Conservation (phyloP, 2,329 filamentous ascomycete genomes). For the Fusarium sp. region DNA sequence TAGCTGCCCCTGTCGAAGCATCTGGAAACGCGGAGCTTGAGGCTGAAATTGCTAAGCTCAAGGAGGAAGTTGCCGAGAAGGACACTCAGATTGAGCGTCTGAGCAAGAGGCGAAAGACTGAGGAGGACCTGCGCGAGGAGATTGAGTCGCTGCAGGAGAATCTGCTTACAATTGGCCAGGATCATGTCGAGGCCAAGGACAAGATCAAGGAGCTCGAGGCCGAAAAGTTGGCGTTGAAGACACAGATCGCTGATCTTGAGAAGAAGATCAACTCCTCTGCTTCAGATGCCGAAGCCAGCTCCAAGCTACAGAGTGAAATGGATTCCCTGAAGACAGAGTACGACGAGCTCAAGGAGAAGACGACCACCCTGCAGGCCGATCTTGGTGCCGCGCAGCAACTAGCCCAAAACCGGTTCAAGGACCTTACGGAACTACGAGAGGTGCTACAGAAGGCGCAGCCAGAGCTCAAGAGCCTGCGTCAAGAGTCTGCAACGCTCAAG, state of each 20-base stretch:
- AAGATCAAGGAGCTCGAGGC: conserved; percentile 74
- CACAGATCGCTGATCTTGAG: conserved; percentile 72
- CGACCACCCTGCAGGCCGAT: conserved; percentile 78
- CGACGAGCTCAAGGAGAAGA: conserved; percentile 75
- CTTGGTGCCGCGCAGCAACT: conserved; percentile 86
- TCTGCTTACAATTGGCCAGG: conserved; percentile 79
- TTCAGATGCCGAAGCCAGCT: conserved; percentile 54
- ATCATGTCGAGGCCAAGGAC: conserved; percentile 85
- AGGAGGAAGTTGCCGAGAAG: conserved; percentile 67
- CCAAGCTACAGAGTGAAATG: conserved; percentile 69
- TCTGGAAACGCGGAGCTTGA: conserved; percentile 53
- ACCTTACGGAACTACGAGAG: conserved; percentile 81
- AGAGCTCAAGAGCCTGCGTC: conserved; percentile 80
- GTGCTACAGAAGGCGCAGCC: conserved; percentile 85
- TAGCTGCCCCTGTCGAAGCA: conserved; percentile 43
- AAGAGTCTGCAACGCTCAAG: conserved; percentile 80
- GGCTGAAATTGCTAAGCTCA: conserved; percentile 60
- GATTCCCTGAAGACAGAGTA: conserved; percentile 62
- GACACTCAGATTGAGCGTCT: conserved; percentile 77
- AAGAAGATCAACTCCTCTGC: conserved; percentile 65
- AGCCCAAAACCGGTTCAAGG: conserved; percentile 86
- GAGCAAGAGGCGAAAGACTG: conserved; percentile 73
- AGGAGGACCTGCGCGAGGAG: conserved; percentile 84
- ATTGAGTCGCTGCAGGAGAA: conserved; percentile 85
- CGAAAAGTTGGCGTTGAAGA: conserved; percentile 73